phyloP scores from a whole-genome alignment of 2,329 filamentous ascomycete genomes.

The Elsinoe fawcettii region DNA sequence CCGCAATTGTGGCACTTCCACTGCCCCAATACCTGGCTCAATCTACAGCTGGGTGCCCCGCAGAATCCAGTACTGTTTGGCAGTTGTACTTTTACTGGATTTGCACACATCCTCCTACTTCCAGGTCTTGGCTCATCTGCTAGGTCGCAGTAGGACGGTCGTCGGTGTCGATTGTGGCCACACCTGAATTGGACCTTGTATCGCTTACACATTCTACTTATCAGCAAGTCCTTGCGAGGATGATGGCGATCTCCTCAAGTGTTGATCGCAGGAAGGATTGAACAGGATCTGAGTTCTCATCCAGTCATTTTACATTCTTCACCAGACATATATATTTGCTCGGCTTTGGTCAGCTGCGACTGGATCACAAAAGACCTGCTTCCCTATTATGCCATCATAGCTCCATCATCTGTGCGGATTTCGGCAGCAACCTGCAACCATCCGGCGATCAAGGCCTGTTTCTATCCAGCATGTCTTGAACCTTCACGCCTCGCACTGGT shows the following conservation, averaged over 20 bases:
- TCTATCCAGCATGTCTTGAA: neutral
- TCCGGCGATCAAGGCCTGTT: neutral
- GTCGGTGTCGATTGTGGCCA: neutral
- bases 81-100: neutral
- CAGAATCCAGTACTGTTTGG: neutral
- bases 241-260: too few species aligned
- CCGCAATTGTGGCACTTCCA: neutral
- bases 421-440: too few species aligned
- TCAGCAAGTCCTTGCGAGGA: neutral
- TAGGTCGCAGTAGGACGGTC: too few species aligned
- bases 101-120: neutral
- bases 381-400: too few species aligned
- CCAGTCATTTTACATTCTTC: too few species aligned
- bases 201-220: neutral
- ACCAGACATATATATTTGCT: too few species aligned
- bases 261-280: too few species aligned
- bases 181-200: neutral
- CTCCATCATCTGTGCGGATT: too few species aligned
- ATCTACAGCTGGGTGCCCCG: neutral
- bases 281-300: too few species aligned
- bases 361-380: too few species aligned
- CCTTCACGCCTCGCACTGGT: neutral
- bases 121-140: neutral
- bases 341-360: too few species aligned
- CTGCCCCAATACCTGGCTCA: neutral